These are phyloP conservation scores for Magnolia changhungtana DNA, from an alignment of 164 flowering plant genomes.

Conservation along the genomic window DNA sequence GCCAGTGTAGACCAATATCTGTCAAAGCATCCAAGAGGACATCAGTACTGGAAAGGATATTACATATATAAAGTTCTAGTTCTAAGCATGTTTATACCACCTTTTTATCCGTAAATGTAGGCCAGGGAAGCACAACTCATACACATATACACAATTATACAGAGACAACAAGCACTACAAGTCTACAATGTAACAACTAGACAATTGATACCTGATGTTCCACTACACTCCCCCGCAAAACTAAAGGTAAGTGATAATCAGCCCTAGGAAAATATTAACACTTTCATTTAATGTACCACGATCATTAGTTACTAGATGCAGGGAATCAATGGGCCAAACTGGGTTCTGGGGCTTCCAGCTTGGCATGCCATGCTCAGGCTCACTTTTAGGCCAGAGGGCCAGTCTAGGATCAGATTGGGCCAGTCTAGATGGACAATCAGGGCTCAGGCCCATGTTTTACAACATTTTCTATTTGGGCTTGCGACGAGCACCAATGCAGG, in stretches of 20 bases:
- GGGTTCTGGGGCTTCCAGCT: background rate
- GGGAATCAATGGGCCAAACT: background rate
- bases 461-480: too few relatives aligned
- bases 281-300: background rate
- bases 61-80: background rate
- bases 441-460: background rate
- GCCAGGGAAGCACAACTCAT: background rate
- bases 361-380: too few relatives aligned
- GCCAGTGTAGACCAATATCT: slow-evolving; percentile 94
- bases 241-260: background rate
- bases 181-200: background rate
- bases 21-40: slow-evolving; percentile 23
- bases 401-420: background rate
- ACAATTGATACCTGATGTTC: too few relatives aligned
- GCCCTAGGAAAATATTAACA: background rate
- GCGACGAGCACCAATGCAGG: background rate
- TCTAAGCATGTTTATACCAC: background rate
- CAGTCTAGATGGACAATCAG: background rate
- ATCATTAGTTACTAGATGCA: background rate
- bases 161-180: background rate
- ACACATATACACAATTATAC: background rate
- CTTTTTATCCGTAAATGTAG: background rate
- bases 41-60: slow-evolving; percentile 3
- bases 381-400: background rate
- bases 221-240: background rate